Percentiles rank a stretch among this genome's conserved stretches.
These are phyloP conservation scores for Trichocomaceae sp. DNA, from an alignment of 2,329 filamentous ascomycete species.

Conservation along the genomic window DNA sequence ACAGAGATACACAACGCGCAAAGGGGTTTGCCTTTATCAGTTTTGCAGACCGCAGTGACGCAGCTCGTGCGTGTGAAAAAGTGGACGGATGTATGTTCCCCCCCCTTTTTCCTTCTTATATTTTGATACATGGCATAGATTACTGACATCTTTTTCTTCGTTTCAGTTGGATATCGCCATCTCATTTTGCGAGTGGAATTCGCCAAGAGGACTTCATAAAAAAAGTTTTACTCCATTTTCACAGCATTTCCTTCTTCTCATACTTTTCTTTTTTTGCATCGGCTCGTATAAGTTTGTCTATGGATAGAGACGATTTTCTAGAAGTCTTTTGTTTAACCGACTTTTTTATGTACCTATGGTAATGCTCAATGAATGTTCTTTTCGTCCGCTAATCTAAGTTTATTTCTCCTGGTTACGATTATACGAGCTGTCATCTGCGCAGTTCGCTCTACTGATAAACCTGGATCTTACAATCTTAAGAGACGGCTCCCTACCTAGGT, in stretches of 20 bases:
- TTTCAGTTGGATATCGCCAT: conserved; percentile 46
- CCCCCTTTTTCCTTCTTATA: neutral
- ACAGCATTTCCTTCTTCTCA: neutral
- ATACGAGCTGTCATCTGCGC: no score
- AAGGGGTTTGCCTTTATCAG: conserved; percentile 99
- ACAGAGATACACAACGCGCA: conserved; percentile 88
- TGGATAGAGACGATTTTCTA: conserved; percentile 4
- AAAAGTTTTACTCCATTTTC: conserved; percentile 14
- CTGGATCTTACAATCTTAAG: no score
- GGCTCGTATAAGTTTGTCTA: neutral
- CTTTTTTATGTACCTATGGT: conserved; percentile 8
- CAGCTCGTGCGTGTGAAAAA: conserved; percentile 87
- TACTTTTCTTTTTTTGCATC: conserved; percentile 21
- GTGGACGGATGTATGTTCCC: conserved; percentile 76
- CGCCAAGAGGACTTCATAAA: conserved; percentile 42
- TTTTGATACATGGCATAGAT: conserved; percentile 5
- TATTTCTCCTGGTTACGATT: no score
- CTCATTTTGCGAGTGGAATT: conserved; percentile 49
- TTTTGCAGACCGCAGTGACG: conserved; percentile 83
- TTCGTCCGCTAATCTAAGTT: no score
- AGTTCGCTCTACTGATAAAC: no score
- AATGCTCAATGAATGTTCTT: conserved; percentile 1
- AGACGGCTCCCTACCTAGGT: no score
- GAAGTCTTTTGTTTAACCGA: neutral
- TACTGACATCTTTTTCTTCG: conserved; percentile 20